Evolutionary conservation across 2,329 filamentous ascomycete genomes (phyloP).

Genomic region (Cladophialophora bantiana): DNA sequence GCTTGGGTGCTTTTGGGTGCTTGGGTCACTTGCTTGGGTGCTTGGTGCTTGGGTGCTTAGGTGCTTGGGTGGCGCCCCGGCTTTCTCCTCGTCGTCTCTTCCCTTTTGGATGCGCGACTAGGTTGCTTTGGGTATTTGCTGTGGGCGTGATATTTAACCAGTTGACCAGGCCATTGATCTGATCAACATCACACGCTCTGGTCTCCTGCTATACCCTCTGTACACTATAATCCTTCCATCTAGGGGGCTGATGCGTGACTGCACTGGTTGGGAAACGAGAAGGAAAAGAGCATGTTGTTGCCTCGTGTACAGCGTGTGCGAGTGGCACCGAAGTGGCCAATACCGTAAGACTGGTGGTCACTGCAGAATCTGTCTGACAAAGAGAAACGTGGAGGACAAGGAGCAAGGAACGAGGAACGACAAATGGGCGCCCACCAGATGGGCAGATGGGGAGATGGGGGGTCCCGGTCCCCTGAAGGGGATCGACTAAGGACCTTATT

Average conservation of each 20-base stretch:
- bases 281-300: neutral
- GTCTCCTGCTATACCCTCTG: too few species aligned
- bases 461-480: neutral
- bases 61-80: neutral
- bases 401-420: neutral
- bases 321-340: too few species aligned
- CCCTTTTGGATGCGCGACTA: conserved; percentile 11
- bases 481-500: too few species aligned
- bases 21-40: neutral
- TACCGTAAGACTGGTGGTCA: neutral
- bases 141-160: conserved; percentile 16
- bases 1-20: neutral
- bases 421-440: too few species aligned
- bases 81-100: conserved; percentile 7
- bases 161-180: neutral
- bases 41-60: neutral
- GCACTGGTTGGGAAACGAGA: neutral
- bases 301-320: neutral
- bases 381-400: conserved; percentile 5
- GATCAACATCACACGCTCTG: too few species aligned
- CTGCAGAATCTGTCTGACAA: conserved; percentile 8
- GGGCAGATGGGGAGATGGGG: neutral
- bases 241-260: too few species aligned
- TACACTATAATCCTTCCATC: too few species aligned
- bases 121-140: conserved; percentile 11